Conservation (phyloP, 495 filamentous ascomycete species). For the Aspergillus hancockii region DNA sequence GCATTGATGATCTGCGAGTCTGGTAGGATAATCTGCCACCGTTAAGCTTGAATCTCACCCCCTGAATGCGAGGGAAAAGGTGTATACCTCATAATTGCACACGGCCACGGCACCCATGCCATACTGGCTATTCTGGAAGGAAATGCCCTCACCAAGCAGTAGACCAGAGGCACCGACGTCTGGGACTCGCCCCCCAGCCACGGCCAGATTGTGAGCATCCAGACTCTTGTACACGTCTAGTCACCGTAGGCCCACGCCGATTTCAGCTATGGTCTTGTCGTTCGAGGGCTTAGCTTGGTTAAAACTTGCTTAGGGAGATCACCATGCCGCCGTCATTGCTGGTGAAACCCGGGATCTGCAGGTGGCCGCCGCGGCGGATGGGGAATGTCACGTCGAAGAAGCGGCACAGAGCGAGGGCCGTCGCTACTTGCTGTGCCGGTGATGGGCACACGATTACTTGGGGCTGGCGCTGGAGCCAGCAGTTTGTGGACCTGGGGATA, state of each 20-base stretch:
- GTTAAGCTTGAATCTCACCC: not conserved
- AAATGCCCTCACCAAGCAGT: constrained; percentile 10
- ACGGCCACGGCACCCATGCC: constrained; percentile 4
- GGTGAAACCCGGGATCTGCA: constrained; percentile 16
- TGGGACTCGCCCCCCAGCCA: constrained; percentile 12
- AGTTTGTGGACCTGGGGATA: constrained; percentile 18
- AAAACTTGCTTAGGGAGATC: not conserved
- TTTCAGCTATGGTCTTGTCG: constrained; percentile 1
- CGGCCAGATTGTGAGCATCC: constrained; percentile 2
- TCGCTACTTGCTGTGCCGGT: constrained; percentile 11
- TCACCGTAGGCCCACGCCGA: constrained; percentile 13
- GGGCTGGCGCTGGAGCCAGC: constrained; percentile 14
- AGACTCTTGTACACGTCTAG: constrained; percentile 8
- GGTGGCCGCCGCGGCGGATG: constrained; percentile 18
- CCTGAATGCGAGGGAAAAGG: not conserved
- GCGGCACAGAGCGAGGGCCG: constrained; percentile 11
- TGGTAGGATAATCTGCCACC: constrained; percentile 9
- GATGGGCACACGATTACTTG: constrained; percentile 9
- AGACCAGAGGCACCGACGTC: constrained; percentile 11
- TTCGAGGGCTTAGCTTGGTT: constrained; percentile 5
- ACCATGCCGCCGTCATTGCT: constrained; percentile 17
- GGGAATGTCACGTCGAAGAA: constrained; percentile 18
- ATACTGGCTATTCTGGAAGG: constrained; percentile 14
- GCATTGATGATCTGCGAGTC: not conserved
- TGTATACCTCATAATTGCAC: constrained; percentile 13